These are phyloP conservation scores for Chalaropsis ovoidea DNA, from an alignment of 2,329 filamentous ascomycete species.

Conservation along the genomic window DNA sequence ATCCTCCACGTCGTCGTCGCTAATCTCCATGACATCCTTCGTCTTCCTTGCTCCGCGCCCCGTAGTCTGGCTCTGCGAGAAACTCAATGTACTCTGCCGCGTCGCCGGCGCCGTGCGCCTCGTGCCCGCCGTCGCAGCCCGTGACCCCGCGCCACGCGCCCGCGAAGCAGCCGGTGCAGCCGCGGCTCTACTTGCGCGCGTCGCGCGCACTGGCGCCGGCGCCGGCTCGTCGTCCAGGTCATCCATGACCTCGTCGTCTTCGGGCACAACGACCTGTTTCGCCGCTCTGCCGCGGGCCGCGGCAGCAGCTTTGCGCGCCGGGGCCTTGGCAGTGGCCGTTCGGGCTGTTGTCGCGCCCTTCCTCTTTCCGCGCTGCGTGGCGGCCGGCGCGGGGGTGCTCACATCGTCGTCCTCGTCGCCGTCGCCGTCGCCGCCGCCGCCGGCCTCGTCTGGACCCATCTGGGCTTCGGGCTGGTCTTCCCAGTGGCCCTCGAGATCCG, in stretches of 20 bases:
- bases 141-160: not conserved
- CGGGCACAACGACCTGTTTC: slow-evolving; percentile 32
- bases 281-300: slow-evolving; percentile 34
- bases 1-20: slow-evolving; percentile 55
- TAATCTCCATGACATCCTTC: slow-evolving; percentile 47
- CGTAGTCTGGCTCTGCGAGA: slow-evolving; percentile 34
- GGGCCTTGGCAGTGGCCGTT: slow-evolving; percentile 35
- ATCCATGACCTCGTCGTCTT: slow-evolving; percentile 44
- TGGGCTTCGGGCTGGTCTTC: slow-evolving; percentile 61
- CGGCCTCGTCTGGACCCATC: slow-evolving; percentile 40
- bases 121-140: slow-evolving; percentile 23
- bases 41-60: slow-evolving; percentile 33
- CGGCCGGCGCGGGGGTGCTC: slow-evolving; percentile 27
- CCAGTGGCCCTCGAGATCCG: slow-evolving; percentile 81
- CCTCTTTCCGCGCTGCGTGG: not conserved
- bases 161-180: slow-evolving; percentile 26
- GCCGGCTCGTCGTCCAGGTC: slow-evolving; percentile 39
- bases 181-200: not conserved
- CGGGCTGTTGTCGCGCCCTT: slow-evolving; percentile 17
- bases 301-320: slow-evolving; percentile 38
- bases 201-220: slow-evolving; percentile 28
- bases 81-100: slow-evolving; percentile 43
- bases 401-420: slow-evolving; percentile 32
- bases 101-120: slow-evolving; percentile 30
- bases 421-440: slow-evolving; percentile 33